A percentile compares a stretch with the other conserved stretches of the same genome.
Evolutionary conservation across 805 yeast species (phyloP).

Genomic region (Candida rishiriensis): DNA sequence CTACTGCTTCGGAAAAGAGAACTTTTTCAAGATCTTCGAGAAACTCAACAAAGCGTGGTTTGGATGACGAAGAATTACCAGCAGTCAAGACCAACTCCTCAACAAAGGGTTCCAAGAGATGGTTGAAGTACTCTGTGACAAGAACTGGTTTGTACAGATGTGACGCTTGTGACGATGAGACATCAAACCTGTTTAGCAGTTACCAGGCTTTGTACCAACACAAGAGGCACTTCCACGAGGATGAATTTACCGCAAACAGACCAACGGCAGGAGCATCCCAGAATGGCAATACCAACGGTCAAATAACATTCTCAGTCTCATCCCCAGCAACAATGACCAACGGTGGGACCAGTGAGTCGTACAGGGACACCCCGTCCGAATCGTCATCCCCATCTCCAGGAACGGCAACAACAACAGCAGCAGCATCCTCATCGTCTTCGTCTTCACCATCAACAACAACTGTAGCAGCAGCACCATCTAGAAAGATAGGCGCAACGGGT

Average conservation of each 20-base stretch:
- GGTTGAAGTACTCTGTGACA: conserved; percentile 18
- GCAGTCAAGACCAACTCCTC: conserved; percentile 1
- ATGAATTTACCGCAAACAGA: conserved; percentile 9
- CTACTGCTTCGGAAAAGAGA: not conserved
- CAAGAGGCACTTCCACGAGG: conserved; percentile 13
- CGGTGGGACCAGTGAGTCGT: too few species aligned
- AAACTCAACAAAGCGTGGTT: conserved; percentile 14
- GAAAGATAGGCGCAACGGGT: conserved; percentile 12
- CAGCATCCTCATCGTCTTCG: conserved; percentile 1
- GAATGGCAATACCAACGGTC: too few species aligned
- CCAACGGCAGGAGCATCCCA: too few species aligned
- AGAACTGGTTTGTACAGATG: conserved; percentile 18
- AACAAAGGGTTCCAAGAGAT: conserved; percentile 4
- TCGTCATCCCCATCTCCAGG: conserved; percentile 7
- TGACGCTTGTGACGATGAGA: conserved; percentile 11
- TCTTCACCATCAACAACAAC: not conserved
- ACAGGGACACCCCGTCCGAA: not conserved
- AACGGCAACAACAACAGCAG: too few species aligned
- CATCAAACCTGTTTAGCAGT: conserved; percentile 8
- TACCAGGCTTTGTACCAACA: conserved; percentile 21
- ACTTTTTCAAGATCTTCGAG: conserved; percentile 6
- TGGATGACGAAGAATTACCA: conserved; percentile 2
- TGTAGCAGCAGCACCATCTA: conserved; percentile 6
- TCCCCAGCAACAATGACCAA: too few species aligned
- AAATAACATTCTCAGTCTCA: too few species aligned